Conservation (phyloP, 805 yeast species). For the Metschnikowia lochheadii region DNA sequence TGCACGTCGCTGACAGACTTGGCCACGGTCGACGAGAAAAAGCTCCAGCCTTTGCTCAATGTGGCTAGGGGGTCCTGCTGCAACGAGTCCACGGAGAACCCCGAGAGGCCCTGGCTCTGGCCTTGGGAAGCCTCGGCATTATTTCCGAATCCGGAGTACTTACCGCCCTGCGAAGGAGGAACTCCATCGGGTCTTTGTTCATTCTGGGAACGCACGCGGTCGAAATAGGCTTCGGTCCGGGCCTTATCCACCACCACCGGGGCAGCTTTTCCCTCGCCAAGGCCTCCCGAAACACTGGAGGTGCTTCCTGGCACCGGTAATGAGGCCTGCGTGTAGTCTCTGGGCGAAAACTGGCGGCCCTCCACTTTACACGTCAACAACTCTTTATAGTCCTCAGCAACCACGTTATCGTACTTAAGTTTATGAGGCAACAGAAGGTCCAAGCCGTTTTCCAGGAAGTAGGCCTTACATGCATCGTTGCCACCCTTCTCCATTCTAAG, state of each 20-base stretch:
- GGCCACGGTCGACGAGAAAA: slow-evolving; percentile 80
- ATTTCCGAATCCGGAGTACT: slow-evolving; percentile 87
- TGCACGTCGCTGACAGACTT: slow-evolving; percentile 83
- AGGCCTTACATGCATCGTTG: slow-evolving; percentile 67
- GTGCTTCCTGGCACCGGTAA: slow-evolving; percentile 28
- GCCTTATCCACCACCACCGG: slow-evolving; percentile 37
- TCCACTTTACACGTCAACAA: slow-evolving; percentile 71
- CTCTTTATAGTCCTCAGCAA: slow-evolving; percentile 92
- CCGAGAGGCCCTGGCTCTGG: slow-evolving; percentile 26
- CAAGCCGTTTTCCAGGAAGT: slow-evolving; percentile 68
- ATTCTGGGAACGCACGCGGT: slow-evolving; percentile 70
- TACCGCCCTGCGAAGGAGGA: slow-evolving; percentile 94
- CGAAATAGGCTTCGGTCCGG: slow-evolving; percentile 80
- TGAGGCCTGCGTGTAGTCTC: slow-evolving; percentile 50
- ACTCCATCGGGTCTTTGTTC: slow-evolving; percentile 67
- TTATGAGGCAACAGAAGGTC: slow-evolving; percentile 61
- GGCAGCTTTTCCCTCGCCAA: slow-evolving; percentile 23
- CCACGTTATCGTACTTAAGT: slow-evolving; percentile 77
- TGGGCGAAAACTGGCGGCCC: slow-evolving; percentile 64
- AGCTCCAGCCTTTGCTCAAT: slow-evolving; percentile 87
- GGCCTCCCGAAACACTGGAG: background rate
- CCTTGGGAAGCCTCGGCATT: slow-evolving; percentile 50
- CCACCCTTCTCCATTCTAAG: slow-evolving; percentile 93
- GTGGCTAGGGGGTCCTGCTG: slow-evolving; percentile 90
- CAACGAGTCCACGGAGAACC: slow-evolving; percentile 61